Evolutionary conservation across 768 basidiomycete species (phyloP), one percentile per base, ranked within the genome.

Genomic region (Tulasnella sp.): DNA sequence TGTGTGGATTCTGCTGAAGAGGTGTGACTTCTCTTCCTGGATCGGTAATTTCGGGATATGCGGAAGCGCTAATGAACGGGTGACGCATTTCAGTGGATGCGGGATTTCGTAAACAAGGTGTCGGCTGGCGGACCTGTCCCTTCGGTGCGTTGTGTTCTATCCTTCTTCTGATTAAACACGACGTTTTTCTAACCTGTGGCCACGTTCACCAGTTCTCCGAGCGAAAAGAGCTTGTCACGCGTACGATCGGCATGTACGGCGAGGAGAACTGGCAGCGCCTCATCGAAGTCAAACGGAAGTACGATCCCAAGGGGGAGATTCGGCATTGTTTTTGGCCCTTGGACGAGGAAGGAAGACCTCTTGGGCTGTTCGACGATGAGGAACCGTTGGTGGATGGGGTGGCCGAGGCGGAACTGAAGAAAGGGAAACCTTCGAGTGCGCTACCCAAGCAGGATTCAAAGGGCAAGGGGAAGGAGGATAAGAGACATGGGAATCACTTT

Each of bases 1-100:
- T 96, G 94, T 75, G 83, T 93, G 62, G 83, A 84, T 67, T 89
- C 92, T 47, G 94, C 93, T 17, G 92, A 95, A 80, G 89, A 90
- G 80, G 90, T 90, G 72, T 76, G 84, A n/a, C n/a, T n/a, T n/a
- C n/a, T n/a, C n/a, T n/a, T n/a, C 47, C 8, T 36, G 14, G 26
- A 26, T 26, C 22, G 22, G 47, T 32, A 17, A 39, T 4, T 35
- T 34, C 5, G 14, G n/a, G n/a, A 41, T 37, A 29, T 12, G 52
- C 19, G 22, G 52, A 59, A 35, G 47, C 62, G 35, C 72, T 76
- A 64, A 71, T 42, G 40, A 69, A n/a, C n/a, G n/a, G 59, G 64
- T 32, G 26, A 40, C 26, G 52, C 67, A 11, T 75, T 71, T 32
- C 68, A 93, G 87, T 96, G 94, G 94, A 90, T 96, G 71, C 80